phyloP scores from a whole-genome alignment of 352 stramenopile genomes.

The Elongisporangium undulatum region DNA sequence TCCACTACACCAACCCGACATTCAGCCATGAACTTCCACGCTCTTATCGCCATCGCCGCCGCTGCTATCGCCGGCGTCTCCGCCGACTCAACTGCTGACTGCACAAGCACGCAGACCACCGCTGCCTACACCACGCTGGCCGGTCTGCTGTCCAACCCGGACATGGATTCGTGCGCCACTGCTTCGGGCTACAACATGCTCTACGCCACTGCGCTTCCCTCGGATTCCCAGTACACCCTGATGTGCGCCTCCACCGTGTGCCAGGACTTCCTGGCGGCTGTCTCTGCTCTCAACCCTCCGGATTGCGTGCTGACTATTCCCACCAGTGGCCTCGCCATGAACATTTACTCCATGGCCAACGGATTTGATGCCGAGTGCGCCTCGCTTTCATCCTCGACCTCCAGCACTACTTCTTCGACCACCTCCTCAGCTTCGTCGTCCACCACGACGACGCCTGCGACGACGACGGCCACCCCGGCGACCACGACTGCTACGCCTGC shows the following conservation, averaged over 20 bases:
- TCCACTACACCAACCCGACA: too few relatives aligned
- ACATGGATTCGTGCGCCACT: constrained; percentile 13
- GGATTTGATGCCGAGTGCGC: constrained; percentile 13
- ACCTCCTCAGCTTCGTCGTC: too few relatives aligned
- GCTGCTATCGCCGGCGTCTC: constrained; percentile 11
- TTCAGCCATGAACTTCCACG: constrained; percentile 17
- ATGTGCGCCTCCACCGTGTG: constrained; percentile 24
- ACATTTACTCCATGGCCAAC: constrained; percentile 23
- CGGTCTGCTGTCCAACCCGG: constrained; percentile 10
- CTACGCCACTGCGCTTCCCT: constrained; percentile 18
- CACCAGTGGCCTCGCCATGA: constrained; percentile 20
- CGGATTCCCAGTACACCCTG: constrained; percentile 13
- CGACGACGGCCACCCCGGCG: too few relatives aligned
- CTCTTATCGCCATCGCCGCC: constrained; percentile 12
- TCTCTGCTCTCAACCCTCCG: constrained; percentile 12
- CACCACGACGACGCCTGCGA: too few relatives aligned
- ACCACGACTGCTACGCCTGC: too few relatives aligned
- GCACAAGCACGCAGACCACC: constrained; percentile 14
- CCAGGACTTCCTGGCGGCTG: constrained; percentile 14
- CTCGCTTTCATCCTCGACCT: constrained; percentile 7
- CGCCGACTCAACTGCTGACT: constrained; percentile 7
- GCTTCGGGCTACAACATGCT: constrained; percentile 28
- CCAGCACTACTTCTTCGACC: too few relatives aligned
- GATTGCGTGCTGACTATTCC: constrained; percentile 21
- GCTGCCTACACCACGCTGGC: constrained; percentile 24